Base-by-base conservation (phyloP, 805 yeast genomes). In the Wickerhamiella sergipiensis region DNA sequence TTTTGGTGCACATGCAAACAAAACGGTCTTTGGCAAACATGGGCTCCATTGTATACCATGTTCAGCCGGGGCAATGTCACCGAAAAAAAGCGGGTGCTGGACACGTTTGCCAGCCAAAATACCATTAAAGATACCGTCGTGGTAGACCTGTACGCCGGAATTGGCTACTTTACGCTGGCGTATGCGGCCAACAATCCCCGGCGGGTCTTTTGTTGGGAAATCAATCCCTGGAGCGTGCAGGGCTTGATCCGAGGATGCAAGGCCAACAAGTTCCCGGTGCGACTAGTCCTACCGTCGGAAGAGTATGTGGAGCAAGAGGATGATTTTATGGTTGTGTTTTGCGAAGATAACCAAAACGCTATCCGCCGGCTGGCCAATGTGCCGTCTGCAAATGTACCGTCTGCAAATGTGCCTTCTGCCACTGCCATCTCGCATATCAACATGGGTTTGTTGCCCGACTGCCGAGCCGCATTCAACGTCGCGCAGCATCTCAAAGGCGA, bases 31-130 rank as follows among this genome's bases (percentile, higher is more conserved):
- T 69, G 63, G 55, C 95, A 86, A 60, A 72, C 75, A 9, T 86
- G 95, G 95, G 85, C 90, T 6, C 95, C 95, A 1, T 63, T 73
- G 50, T 81, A 78, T 60, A 85, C 95, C 1, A 86, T 86, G 95
- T 87, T 87, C 62, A 81, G 89, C 47, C 66, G 95, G 18, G 95
- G 95, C 1, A 86, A 86, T 62, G 77, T 87, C 58, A 83, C 83
- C 55, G 95, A 86, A 60, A 86, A 86, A 63, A 73, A 78, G 13
- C 65, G 95, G 19, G 72, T 86, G 0, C 61, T 85, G 42, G 62
- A 63, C 0, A 40, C 40, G 3, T 59, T 56, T n/a, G 43, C 45
- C 10, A 6, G 19, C 13, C 61, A 61, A 43, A 9, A 48, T 0
- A 53, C 56, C 0, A 53, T 80, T 1, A 48, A 57, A 9, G 70